A percentile compares a stretch with the other conserved stretches of the same genome.
Conservation (phyloP, 345 rosid species). For the Microcos paniculata region DNA sequence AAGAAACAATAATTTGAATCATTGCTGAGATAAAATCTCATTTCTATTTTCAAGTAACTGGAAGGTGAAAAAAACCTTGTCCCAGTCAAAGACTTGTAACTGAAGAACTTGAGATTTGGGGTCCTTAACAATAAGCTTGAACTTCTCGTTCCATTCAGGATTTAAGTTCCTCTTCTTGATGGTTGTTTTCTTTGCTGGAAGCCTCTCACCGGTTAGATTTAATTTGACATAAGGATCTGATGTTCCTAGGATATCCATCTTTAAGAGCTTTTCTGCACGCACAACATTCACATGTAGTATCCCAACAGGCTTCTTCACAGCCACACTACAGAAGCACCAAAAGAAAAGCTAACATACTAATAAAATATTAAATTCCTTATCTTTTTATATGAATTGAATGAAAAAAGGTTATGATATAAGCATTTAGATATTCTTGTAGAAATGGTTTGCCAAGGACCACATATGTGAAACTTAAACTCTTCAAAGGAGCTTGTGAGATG, state of each 20-base stretch:
- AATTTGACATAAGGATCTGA: conserved; percentile 80
- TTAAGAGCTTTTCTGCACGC: conserved; percentile 58
- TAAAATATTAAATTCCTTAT: neutral
- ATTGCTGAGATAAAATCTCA: neutral
- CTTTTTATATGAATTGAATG: neutral
- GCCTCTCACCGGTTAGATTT: conserved; percentile 57
- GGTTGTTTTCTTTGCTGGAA: conserved; percentile 68
- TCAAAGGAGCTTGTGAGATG: neutral
- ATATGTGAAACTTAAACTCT: neutral
- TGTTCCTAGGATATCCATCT: conserved; percentile 64
- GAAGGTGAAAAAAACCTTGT: conserved; percentile 49
- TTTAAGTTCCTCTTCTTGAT: conserved; percentile 70
- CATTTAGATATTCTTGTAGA: neutral
- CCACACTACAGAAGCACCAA: conserved; percentile 33
- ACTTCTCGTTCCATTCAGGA: conserved; percentile 81
- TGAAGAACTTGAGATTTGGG: conserved; percentile 63
- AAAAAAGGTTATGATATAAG: neutral
- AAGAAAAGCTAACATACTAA: neutral
- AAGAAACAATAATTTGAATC: conserved; percentile 3
- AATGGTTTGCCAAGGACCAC: neutral
- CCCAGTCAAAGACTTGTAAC: conserved; percentile 76
- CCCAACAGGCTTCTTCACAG: conserved; percentile 75
- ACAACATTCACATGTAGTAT: conserved; percentile 65
- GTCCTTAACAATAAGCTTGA: conserved; percentile 68
- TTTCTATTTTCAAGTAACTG: neutral